These are phyloP conservation scores for Berberis thunbergii DNA, from an alignment of 164 flowering plant genomes.

Conservation along the genomic window DNA sequence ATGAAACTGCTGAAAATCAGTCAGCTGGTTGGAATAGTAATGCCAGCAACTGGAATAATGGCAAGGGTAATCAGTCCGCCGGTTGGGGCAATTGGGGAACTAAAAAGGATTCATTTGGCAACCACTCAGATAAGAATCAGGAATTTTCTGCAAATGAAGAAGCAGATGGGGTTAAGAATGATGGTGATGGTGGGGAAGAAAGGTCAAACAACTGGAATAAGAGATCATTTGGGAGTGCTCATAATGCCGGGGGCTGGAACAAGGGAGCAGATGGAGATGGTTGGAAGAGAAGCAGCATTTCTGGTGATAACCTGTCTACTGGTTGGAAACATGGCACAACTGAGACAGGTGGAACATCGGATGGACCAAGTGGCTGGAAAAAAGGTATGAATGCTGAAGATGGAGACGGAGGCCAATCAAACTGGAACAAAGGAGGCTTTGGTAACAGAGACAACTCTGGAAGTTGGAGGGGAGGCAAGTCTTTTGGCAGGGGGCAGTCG, in stretches of 20 bases:
- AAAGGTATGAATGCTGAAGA: neutral
- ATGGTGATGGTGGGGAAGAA: no score
- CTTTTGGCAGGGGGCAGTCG: conserved; percentile 10
- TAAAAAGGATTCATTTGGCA: neutral
- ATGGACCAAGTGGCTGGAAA: no score
- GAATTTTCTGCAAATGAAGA: neutral
- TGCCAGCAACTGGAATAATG: neutral
- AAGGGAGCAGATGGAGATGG: no score
- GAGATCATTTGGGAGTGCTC: no score
- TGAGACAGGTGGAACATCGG: no score
- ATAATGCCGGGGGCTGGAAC: no score
- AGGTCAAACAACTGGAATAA: no score
- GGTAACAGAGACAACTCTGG: conserved; percentile 4
- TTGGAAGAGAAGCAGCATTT: no score
- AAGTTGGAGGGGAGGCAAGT: conserved; percentile 8
- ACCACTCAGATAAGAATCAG: no score
- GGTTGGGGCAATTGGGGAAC: neutral
- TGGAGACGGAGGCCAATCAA: conserved; percentile 7
- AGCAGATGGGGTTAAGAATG: no score
- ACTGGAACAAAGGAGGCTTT: conserved; percentile 11
- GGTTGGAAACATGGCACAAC: no score
- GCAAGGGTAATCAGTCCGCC: neutral
- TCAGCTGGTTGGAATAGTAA: conserved; percentile 1
- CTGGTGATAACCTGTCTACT: no score
- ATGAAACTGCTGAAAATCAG: neutral